phyloP scores from a whole-genome alignment of 306 rosid species.

The Vigna angularis region DNA sequence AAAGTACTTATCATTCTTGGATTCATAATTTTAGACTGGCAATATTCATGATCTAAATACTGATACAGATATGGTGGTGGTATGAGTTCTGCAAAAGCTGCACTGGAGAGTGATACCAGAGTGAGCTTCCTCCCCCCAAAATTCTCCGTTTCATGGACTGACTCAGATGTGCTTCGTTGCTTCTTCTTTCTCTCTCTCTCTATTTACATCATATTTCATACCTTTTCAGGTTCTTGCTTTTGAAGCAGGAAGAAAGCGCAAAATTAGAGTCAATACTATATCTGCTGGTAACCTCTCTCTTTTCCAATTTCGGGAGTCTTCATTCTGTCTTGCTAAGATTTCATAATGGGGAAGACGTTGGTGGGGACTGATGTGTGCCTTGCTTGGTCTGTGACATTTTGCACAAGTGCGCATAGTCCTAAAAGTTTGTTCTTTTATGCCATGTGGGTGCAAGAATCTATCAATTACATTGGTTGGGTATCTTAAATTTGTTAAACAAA shows the following conservation, averaged over 20 bases:
- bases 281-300: constrained; percentile 72
- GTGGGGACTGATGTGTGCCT: not conserved
- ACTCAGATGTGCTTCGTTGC: not conserved
- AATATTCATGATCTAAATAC: constrained; percentile 24
- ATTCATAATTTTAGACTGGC: constrained; percentile 21
- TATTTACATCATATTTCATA: constrained; percentile 16
- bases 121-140: constrained; percentile 50
- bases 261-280: constrained; percentile 91
- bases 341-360: not conserved
- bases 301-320: not conserved
- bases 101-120: constrained; percentile 92
- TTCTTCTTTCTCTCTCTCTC: not conserved
- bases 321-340: constrained; percentile 9
- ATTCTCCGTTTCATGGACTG: not conserved
- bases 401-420: not conserved
- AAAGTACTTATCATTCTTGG: constrained; percentile 3
- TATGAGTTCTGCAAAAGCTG: constrained; percentile 99
- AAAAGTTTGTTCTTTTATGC: constrained; percentile 27
- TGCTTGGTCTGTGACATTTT: constrained; percentile 21
- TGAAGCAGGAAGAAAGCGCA: constrained; percentile 94
- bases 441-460: constrained; percentile 27
- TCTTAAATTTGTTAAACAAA: constrained; percentile 21
- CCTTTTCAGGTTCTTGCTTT: constrained; percentile 90
- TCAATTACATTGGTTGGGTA: constrained; percentile 7
- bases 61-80: constrained; percentile 92